Percentiles rank a stretch among this genome's conserved stretches.
Evolutionary conservation across 2,329 filamentous ascomycete genomes (phyloP).

Genomic region (Clonostachys byssicola): DNA sequence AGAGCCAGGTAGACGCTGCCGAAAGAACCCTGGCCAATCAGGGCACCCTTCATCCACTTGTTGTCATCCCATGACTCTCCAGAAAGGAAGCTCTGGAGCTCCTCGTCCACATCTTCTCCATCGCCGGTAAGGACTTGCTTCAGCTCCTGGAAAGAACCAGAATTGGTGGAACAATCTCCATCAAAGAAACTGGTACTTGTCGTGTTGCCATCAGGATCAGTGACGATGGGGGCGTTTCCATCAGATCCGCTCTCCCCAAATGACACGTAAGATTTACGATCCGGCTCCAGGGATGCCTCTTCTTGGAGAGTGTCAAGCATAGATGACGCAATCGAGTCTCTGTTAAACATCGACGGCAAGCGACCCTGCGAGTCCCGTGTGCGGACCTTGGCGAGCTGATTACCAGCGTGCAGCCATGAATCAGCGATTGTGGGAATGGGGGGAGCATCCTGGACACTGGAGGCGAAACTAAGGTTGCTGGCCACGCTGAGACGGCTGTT

Average conservation of each 20-base stretch:
- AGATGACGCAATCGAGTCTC: conserved; percentile 86
- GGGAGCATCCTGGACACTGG: conserved; percentile 86
- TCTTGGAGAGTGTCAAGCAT: conserved; percentile 88
- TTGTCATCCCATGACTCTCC: conserved; percentile 94
- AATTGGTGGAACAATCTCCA: conserved; percentile 60
- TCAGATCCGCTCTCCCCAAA: conserved; percentile 75
- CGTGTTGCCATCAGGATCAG: conserved; percentile 70
- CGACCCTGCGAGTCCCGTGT: conserved; percentile 45
- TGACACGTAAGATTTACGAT: conserved; percentile 94
- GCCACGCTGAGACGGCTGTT: conserved; percentile 91
- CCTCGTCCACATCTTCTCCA: conserved; percentile 86
- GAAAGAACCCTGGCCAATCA: conserved; percentile 96
- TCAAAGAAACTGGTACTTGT: conserved; percentile 80
- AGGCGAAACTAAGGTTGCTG: conserved; percentile 89
- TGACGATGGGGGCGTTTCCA: conserved; percentile 61
- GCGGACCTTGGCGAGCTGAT: conserved; percentile 30
- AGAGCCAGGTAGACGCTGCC: conserved; percentile 93
- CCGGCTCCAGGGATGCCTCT: conserved; percentile 80
- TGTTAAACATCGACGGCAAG: conserved; percentile 44
- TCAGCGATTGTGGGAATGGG: conserved; percentile 95
- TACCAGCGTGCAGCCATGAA: conserved; percentile 67
- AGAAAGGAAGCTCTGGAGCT: conserved; percentile 83
- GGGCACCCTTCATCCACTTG: conserved; percentile 98
- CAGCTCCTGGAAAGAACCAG: conserved; percentile 76
- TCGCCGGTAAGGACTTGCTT: conserved; percentile 84